Evolutionary conservation across 352 stramenopile species (phyloP).

Genomic region (Nothophytophthora sp.): DNA sequence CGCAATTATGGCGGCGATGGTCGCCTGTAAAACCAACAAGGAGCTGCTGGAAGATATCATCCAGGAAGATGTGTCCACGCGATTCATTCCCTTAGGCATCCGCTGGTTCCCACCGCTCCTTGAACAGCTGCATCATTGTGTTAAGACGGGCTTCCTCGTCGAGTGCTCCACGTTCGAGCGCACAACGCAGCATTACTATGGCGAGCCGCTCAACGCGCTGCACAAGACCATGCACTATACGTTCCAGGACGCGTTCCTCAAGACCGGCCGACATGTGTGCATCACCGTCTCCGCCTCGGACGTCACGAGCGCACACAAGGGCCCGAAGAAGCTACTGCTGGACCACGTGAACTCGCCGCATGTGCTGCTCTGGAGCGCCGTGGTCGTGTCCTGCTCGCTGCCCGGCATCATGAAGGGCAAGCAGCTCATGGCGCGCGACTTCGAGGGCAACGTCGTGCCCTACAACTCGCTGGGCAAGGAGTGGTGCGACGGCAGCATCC

Average conservation of each 20-base stretch:
- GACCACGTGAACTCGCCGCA: conserved; percentile 95
- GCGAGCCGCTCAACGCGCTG: conserved; percentile 49
- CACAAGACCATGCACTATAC: conserved; percentile 80
- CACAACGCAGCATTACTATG: conserved; percentile 94
- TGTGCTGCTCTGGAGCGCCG: conserved; percentile 91
- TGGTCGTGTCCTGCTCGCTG: conserved; percentile 91
- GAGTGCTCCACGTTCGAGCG: conserved; percentile 78
- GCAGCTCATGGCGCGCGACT: conserved; percentile 81
- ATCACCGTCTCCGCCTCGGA: conserved; percentile 94
- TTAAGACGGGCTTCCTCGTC: conserved; percentile 91
- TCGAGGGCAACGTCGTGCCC: conserved; percentile 82
- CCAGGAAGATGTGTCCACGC: conserved; percentile 55
- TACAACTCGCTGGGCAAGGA: conserved; percentile 93
- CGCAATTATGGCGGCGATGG: conserved; percentile 87
- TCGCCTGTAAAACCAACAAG: conserved; percentile 86
- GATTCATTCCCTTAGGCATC: conserved; percentile 58
- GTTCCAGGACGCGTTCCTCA: conserved; percentile 94
- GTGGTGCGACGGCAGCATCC: conserved; percentile 94
- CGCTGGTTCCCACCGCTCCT: conserved; percentile 83
- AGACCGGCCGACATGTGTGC: conserved; percentile 92
- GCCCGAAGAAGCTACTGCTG: conserved; percentile 83
- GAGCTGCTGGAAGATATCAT: conserved; percentile 78
- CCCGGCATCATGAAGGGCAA: conserved; percentile 94
- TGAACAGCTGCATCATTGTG: conserved; percentile 87
- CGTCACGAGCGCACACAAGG: conserved; percentile 81